Base-by-base conservation (phyloP, 345 rosid genomes). In the Linum trigynum region DNA sequence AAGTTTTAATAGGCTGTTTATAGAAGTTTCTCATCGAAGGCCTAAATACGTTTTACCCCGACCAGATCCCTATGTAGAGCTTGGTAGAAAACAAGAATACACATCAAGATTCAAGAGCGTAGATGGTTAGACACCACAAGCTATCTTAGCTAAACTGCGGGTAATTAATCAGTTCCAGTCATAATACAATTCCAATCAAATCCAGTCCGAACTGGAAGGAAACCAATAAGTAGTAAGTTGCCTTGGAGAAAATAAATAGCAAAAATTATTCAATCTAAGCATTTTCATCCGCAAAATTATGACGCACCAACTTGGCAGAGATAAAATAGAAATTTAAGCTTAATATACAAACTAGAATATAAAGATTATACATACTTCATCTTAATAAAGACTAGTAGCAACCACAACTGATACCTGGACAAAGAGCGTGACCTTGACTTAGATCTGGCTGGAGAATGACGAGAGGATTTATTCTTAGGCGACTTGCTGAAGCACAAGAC, bases 391-490 rank as follows among this genome's bases (percentile, higher is more conserved):
- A 12, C 9, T 12, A 15, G 16, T 15, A 32, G 5, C 59, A 17
- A 23, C 32, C 4, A 5, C 11, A 48, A 9, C 9, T 15, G 72
- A 65, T 79, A 90, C 98, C 96, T 83, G 71, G 92, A 76, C 45
- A 78, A 77, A 75, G 92, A 82, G 5, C 73, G 89, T 50, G 87
- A 77, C 81, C 79, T 83, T 50, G 95, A 88, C 60, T 74, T 79
- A 45, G 92, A 85, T 81, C 74, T 82, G 61, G 78, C 83, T 70
- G 95, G 90, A 12, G 95, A 86, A 39, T 78, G 82, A 17, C 77
- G 86, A 0, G 81, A 75, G 62, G 88, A 71, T 66, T 87, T 90
- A 62, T 75, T 78, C 71, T 78, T 87, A 35, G 94, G 91, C 69
- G 95, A 88, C 78, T 82, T 85, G 85, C 91, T 88, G 84, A 77